Percentiles rank a stretch among this genome's conserved stretches.
phyloP scores from a whole-genome alignment of 192 early-diverging fungal species.

The Geranomyces variabilis region DNA sequence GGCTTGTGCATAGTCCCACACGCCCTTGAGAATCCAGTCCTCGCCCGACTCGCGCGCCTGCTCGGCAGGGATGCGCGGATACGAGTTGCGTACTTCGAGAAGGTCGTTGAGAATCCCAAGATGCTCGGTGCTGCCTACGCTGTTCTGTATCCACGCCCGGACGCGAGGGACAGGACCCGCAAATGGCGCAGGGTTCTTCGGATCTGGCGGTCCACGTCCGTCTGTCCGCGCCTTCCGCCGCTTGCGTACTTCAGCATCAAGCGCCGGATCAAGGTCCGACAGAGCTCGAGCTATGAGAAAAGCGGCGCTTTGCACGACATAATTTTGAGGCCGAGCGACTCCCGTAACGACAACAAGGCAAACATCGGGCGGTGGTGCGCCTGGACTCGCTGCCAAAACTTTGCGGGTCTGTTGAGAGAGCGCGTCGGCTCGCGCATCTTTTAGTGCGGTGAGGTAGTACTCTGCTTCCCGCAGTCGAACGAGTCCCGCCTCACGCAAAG shows the following conservation, averaged over 20 bases:
- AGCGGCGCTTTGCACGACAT: neutral
- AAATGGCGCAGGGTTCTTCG: neutral
- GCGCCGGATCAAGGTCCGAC: neutral
- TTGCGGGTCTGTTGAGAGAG: neutral
- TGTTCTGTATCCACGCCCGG: constrained; percentile 2
- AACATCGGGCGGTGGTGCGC: neutral
- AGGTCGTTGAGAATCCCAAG: neutral
- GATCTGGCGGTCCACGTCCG: neutral
- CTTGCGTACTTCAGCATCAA: neutral
- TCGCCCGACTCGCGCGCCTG: neutral
- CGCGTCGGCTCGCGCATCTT: neutral
- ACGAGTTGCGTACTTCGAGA: neutral
- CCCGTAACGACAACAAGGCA: constrained; percentile 2
- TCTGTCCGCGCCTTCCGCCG: neutral
- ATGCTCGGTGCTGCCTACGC: neutral
- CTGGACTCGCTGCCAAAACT: neutral
- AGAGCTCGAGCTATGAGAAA: neutral
- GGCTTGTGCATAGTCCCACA: constrained; percentile 5
- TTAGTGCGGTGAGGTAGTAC: neutral
- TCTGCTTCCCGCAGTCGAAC: neutral
- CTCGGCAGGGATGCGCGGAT: neutral
- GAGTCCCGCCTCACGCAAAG: neutral
- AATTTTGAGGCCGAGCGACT: neutral
- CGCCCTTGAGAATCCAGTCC: neutral
- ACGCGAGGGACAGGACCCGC: neutral